Base-by-base conservation (phyloP, 805 yeast species). In the Yarrowia sp. region DNA sequence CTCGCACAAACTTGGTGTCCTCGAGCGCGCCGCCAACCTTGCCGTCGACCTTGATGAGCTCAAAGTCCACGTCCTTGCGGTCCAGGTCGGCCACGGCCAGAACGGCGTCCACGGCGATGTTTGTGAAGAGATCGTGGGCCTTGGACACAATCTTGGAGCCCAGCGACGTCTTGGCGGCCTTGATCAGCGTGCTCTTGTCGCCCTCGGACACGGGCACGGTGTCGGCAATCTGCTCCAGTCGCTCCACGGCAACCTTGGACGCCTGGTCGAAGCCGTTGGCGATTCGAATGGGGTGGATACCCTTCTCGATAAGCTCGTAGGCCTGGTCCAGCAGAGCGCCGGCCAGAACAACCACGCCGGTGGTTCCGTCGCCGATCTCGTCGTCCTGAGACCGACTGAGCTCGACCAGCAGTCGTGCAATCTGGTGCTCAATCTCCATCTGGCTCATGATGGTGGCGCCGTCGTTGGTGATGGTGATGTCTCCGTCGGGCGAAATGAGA, bases 211-310 rank as follows among this genome's bases (percentile, higher is more conserved):
- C 79, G 62, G 77, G 71, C 61, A 89, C 81, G 61, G 79, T 83
- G 69, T 89, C 96, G 31, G 96, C 87, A 46, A 86, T 83, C 24
- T 73, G 68, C 71, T 94, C 96, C 68, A 94, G 80, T 68, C 86
- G 87, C 6, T 74, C 80, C 62, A 89, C 83, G 22, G 99, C 97
- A 65, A 93, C 83, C 72, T 89, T 90, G 76, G 97, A 92, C 9
- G 99, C 99, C 72, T 88, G 96, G 70, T 94, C 98, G 70, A 88
- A 96, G 12, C 99, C 99, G 74, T 94, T 91, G 66, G 98, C 98
- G 67, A 94, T 85, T 71, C 93, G 87, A 68, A 94, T 90, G 49
- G 99, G 99, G 72, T 94, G 99, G 66, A 94, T 92, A 63, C 98
- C 98, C 77, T 89, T 90, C 71, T 94, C 97, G 67, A 94, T 92